Evolutionary conservation across 176 grass and related monocot genomes (phyloP), one percentile per base, ranked within the genome.

Genomic region (Musa acuminata): DNA sequence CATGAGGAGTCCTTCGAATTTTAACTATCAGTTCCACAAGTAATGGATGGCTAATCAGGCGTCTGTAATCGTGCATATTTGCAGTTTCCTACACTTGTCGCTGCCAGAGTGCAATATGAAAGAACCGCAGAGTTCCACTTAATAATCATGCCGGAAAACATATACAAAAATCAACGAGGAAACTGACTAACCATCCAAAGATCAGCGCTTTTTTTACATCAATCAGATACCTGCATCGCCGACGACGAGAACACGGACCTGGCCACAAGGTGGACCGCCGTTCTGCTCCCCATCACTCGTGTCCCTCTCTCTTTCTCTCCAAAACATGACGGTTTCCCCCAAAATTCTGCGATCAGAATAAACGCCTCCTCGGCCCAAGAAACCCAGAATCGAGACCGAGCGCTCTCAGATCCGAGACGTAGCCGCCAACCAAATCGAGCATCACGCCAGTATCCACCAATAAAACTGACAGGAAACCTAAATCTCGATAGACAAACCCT

Each of bases 221-320:
- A 22, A n/a, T 13, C 17, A 62, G 67, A 21, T 43, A 91, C 90
- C 90, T 87, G 88, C 91, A 89, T 99, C 95, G 14, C 95, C 95
- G 48, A 94, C 86, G 69, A 99, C 75, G 79, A 99, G 90, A 64
- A 99, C 88, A 35, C 95, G 87, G 51, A 91, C 84, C 76, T 99
- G 95, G 58, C 90, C 90, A 55, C 88, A 93, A 66, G 88, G 90
- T 0, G 84, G 88, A 0, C 85, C 80, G 72, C 82, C 88, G 82
- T 73, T 89, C 77, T 89, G 90, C 80, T 94, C 86, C 77, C 90
- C 67, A 71, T 74, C 73, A 71, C 82, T 60, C 29, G 12, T 78
- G 21, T 68, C 62, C 73, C 77, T 83, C 83, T 90, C 76, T 74
- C 78, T 85, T 12, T 91, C 91, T 89, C 86, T 89, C 95, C 91